phyloP scores from a whole-genome alignment of 106 monocot genomes.

The Dendrobium officinale region DNA sequence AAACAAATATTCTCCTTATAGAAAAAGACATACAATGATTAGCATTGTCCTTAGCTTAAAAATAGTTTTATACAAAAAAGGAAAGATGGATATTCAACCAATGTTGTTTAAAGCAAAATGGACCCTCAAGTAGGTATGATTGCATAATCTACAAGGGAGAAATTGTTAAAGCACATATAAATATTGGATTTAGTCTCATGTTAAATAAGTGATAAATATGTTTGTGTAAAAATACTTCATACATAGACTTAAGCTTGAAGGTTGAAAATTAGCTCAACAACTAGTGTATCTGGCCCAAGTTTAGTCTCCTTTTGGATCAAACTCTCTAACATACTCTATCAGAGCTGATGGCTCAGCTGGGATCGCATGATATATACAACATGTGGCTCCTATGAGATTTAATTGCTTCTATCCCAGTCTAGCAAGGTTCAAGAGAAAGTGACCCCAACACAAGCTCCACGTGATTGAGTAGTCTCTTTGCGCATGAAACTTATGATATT shows the following conservation, averaged over 20 bases:
- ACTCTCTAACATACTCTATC: neutral
- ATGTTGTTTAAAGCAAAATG: neutral
- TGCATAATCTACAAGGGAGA: neutral
- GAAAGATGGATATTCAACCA: neutral
- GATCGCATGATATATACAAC: neutral
- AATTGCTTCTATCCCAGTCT: neutral
- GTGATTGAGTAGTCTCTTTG: neutral
- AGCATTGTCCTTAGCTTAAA: neutral
- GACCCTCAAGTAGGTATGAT: neutral
- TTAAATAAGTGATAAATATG: neutral
- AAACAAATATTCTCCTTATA: constrained; percentile 2
- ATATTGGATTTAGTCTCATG: neutral
- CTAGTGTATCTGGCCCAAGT: neutral
- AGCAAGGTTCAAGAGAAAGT: neutral
- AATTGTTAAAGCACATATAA: neutral
- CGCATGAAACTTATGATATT: neutral
- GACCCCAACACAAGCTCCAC: neutral
- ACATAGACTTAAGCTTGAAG: neutral
- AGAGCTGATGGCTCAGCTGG: neutral
- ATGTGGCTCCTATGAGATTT: too few relatives aligned
- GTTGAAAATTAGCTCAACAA: neutral
- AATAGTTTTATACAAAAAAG: neutral
- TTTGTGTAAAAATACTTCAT: neutral
- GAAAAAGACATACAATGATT: neutral
- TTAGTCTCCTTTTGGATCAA: neutral